Conservation (phyloP, 2,329 filamentous ascomycete genomes). For the Anisogramma anomala region DNA sequence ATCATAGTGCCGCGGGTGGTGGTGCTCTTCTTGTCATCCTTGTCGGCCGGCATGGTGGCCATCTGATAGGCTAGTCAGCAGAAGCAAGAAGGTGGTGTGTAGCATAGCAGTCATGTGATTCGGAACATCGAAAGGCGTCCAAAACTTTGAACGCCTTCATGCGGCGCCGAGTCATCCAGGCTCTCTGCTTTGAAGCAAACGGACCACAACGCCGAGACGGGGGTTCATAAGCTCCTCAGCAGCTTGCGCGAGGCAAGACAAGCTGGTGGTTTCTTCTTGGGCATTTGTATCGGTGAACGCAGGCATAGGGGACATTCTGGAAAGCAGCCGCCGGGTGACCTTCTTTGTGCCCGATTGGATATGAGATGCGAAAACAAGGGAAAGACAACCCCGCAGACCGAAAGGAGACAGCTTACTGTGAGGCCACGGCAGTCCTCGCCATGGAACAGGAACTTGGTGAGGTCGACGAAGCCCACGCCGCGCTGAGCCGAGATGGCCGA, state of each 20-base stretch:
- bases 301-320: conserved; percentile 35
- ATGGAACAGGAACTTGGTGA: conserved; percentile 62
- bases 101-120: conserved; percentile 6
- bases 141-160: conserved; percentile 8
- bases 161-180: conserved; percentile 4
- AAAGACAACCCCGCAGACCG: too few species aligned
- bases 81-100: neutral
- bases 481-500: conserved; percentile 56
- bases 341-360: conserved; percentile 48
- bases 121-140: conserved; percentile 15
- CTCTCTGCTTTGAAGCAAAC: conserved; percentile 14
- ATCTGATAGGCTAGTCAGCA: neutral
- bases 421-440: conserved; percentile 49
- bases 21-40: neutral
- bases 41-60: neutral
- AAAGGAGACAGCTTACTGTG: conserved; percentile 33
- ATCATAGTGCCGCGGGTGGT: neutral
- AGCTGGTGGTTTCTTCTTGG: conserved; percentile 39
- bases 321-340: conserved; percentile 41
- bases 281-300: conserved; percentile 58
- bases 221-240: conserved; percentile 25
- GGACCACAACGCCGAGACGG: conserved; percentile 31
- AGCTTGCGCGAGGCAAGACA: conserved; percentile 20
- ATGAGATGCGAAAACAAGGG: neutral
- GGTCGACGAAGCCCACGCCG: conserved; percentile 67